Evolutionary conservation across 345 rosid species (phyloP), one percentile per base, ranked within the genome.

Genomic region (Sisymbrium altissimum): DNA sequence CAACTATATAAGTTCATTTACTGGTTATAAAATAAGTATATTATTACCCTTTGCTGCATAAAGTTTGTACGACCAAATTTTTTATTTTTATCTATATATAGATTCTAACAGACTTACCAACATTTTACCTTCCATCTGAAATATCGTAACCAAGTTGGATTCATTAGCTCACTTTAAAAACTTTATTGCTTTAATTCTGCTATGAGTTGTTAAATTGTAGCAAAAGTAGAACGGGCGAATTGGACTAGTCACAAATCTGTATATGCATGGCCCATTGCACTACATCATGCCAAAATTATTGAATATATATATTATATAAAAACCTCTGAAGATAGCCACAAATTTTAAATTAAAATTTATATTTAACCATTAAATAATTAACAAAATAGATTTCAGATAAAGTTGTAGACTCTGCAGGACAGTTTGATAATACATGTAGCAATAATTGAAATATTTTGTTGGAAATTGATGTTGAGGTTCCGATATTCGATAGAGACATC

Each of bases 201-300:
- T 49, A 21, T 49, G 25, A 23, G 25, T 53, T 46, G 45, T 43
- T 57, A 57, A 48, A 11, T 32, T 43, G 35, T 32, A 33, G 7
- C 57, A 44, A 33, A 44, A n/a, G 9, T 40, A 32, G 27, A 43
- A 43, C 9, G 30, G 48, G 13, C 4, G 15, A 50, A 61, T 6
- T 50, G 8, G 56, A 43, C 39, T 10, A 43, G 46, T 72, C 38
- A 72, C 41, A 1, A 36, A 62, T 18, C 30, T 44, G n/a, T 62
- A 39, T 6, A 62, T 61, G 63, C 38, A 72, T 73, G 70, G 56
- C 48, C 39, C 64, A 64, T 53, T 41, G 44, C 43, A n/a, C 13
- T 7, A 32, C 64, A 72, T 29, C 27, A 30, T 32, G 38, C 4
- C 46, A 54, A 53, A 41, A 40, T 7, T 72, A 30, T 43, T 52